These are phyloP conservation scores for Tuber magnatum DNA, from an alignment of 495 filamentous ascomycete genomes.

Conservation along the genomic window DNA sequence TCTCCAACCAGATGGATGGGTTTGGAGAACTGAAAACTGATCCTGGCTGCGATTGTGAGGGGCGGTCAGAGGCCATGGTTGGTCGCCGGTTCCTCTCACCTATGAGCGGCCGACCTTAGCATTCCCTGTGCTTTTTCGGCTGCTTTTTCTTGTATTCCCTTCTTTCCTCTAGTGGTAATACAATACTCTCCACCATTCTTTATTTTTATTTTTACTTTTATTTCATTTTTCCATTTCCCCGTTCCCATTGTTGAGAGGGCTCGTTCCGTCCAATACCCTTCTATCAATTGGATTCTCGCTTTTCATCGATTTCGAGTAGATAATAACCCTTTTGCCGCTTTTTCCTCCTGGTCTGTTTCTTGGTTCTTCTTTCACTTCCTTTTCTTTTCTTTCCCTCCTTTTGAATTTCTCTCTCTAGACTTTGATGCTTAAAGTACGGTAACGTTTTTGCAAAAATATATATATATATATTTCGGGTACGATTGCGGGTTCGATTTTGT, in stretches of 20 bases:
- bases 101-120: conserved; percentile 6
- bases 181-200: neutral
- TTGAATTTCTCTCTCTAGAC: conserved; percentile 12
- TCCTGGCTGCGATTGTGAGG: conserved; percentile 15
- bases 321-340: conserved; percentile 32
- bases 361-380: conserved; percentile 18
- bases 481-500: neutral
- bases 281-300: conserved; percentile 2
- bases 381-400: conserved; percentile 28
- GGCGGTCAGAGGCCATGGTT: neutral
- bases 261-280: conserved; percentile 1
- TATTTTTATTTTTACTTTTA: conserved; percentile 25
- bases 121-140: neutral
- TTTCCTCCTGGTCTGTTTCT: conserved; percentile 21
- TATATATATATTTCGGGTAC: conserved; percentile 1
- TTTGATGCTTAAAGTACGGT: neutral
- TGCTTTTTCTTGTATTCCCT: conserved; percentile 3
- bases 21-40: conserved; percentile 23
- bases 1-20: conserved; percentile 36
- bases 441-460: neutral
- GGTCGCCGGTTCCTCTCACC: neutral
- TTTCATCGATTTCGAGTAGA: conserved; percentile 18
- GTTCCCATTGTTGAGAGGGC: neutral
- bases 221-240: neutral
- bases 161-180: neutral